A percentile compares a stretch with the other conserved stretches of the same genome.
Evolutionary conservation across 352 stramenopile genomes (phyloP).

Genomic region (Globisporangium polare): DNA sequence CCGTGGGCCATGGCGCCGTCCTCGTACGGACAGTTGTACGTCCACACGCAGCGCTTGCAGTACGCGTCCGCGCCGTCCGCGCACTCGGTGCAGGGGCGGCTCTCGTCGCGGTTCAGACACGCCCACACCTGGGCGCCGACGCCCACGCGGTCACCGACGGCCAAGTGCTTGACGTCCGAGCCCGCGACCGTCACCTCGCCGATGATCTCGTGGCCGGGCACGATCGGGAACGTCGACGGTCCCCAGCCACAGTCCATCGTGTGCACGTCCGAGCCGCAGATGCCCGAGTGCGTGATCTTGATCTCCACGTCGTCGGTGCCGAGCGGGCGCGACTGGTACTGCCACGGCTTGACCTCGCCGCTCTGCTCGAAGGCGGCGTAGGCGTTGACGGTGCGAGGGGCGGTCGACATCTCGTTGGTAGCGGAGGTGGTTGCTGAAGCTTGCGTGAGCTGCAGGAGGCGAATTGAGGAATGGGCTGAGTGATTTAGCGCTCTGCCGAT

Average conservation of each 20-base stretch:
- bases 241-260: slow-evolving; percentile 47
- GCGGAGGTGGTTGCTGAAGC: background rate
- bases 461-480: background rate
- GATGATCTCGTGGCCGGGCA: slow-evolving; percentile 59
- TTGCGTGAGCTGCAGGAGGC: background rate
- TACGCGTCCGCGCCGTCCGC: slow-evolving; percentile 53
- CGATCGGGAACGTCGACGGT: slow-evolving; percentile 32
- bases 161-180: background rate
- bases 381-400: slow-evolving; percentile 37
- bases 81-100: slow-evolving; percentile 59
- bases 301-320: slow-evolving; percentile 51
- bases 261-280: slow-evolving; percentile 59
- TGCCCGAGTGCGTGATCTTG: slow-evolving; percentile 59
- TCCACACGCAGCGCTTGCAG: slow-evolving; percentile 43
- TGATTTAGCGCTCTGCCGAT: too few species aligned
- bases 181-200: slow-evolving; percentile 31
- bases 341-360: slow-evolving; percentile 26
- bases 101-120: slow-evolving; percentile 1
- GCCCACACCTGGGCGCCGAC: slow-evolving; percentile 15
- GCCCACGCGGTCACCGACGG: slow-evolving; percentile 3
- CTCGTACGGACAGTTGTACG: slow-evolving; percentile 46
- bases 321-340: slow-evolving; percentile 40
- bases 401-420: slow-evolving; percentile 4
- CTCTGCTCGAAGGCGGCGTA: slow-evolving; percentile 35
- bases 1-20: slow-evolving; percentile 29